Evolutionary conservation across 345 rosid genomes (phyloP).

Genomic region (Viola odorata): DNA sequence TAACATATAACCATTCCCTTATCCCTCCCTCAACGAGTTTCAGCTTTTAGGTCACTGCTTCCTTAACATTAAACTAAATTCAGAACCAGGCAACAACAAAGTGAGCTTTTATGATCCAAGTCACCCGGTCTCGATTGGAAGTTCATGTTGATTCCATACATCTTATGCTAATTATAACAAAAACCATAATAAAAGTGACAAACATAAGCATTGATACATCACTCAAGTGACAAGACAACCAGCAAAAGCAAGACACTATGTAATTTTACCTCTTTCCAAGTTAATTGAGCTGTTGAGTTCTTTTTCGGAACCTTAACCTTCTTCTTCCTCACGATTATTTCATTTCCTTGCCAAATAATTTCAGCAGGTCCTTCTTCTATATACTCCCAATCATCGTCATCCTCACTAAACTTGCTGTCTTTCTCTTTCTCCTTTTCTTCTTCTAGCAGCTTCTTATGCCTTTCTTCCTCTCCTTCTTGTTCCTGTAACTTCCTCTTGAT

Average conservation of each 20-base stretch:
- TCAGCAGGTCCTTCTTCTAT: conserved; percentile 87
- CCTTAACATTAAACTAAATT: no score
- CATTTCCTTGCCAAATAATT: conserved; percentile 87
- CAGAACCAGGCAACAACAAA: no score
- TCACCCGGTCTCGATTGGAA: background rate
- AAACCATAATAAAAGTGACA: background rate
- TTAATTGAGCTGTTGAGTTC: conserved; percentile 27
- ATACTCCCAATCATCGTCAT: conserved; percentile 76
- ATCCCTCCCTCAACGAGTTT: background rate
- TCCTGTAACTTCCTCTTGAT: conserved; percentile 27
- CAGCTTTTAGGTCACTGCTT: no score
- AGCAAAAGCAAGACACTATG: background rate
- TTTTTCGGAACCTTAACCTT: conserved; percentile 73
- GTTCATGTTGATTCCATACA: background rate
- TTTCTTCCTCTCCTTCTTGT: conserved; percentile 41
- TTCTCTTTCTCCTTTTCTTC: background rate
- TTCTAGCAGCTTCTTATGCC: background rate
- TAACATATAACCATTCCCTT: background rate
- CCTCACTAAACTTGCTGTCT: conserved; percentile 37
- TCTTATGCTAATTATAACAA: background rate
- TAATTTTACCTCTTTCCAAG: conserved; percentile 45
- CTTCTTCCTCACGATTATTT: conserved; percentile 73
- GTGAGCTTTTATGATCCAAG: no score
- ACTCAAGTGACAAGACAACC: background rate
- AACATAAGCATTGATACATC: background rate